Base-by-base conservation (phyloP, 2,329 filamentous ascomycete genomes). In the Botrytis pseudocinerea region DNA sequence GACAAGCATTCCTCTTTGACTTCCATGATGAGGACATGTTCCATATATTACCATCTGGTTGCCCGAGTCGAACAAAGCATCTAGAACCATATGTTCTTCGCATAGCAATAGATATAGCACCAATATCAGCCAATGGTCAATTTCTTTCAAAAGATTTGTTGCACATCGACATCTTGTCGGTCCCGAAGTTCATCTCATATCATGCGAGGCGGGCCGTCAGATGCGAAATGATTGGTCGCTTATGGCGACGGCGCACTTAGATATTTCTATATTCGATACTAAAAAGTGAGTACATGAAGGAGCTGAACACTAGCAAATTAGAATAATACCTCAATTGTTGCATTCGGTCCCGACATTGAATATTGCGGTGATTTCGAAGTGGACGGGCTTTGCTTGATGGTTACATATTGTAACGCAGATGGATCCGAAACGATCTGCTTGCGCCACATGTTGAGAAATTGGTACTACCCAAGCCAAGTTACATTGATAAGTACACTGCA, bases 91-190 rank as follows among this genome's bases (percentile, higher is more conserved):
- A 38, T 38, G 1, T 22, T 9, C 44, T 65, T 35, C 42, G 44
- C 44, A 48, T 14, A 48, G 28, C 44, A 48, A 48, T 46, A 6
- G 9, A 2, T 6, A 22, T 38, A 48, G 28, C 63, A 48, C 28
- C 28, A 35, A 46, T 48, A 1, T 48, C 62, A 65, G 28, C 62
- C 63, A 65, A 48, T 65, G n/a, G 20, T 38, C 22, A 25, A 8
- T 64, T n/a, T 48, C 20, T 48, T 48, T n/a, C 12, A 12, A 54
- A 40, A 68, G 5, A 54, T 60, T 35, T 44, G 66, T 69, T 69
- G 66, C 66, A 69, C 10, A n/a, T 69, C 66, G 66, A 69, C 51
- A 69, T 59, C 28, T 59, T 32, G 28, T 69, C 66, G 66, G 66
- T 32, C 54, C 66, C 66, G 66, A 69, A 44, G 16, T 16, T n/a